A percentile compares a stretch with the other conserved stretches of the same genome.
These are phyloP conservation scores for Ehretia macrophylla DNA, from an alignment of 257 asterid genomes.

Conservation along the genomic window DNA sequence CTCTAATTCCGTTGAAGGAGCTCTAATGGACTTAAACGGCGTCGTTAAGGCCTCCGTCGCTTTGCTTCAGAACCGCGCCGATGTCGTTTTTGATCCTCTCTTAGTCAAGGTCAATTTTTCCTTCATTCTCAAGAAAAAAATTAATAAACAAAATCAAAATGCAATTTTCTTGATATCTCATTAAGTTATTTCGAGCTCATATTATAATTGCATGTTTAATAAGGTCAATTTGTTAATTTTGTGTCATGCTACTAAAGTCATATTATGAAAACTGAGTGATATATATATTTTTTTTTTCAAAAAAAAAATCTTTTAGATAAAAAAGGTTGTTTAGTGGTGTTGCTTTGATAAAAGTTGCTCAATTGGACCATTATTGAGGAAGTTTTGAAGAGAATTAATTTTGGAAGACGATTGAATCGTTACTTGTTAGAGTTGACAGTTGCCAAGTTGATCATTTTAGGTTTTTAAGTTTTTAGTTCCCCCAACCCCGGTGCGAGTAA, in stretches of 20 bases:
- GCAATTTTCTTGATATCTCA: neutral
- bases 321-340: too few species aligned
- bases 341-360: too few species aligned
- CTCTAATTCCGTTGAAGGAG: conserved; percentile 88
- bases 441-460: neutral
- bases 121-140: neutral
- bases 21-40: conserved; percentile 61
- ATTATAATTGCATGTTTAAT: neutral
- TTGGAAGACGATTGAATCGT: neutral
- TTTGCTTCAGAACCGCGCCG: conserved; percentile 90
- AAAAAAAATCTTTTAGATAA: too few species aligned
- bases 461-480: neutral
- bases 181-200: too few species aligned
- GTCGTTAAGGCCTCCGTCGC: conserved; percentile 89
- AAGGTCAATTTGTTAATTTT: neutral
- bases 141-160: too few species aligned
- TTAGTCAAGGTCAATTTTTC: conserved; percentile 50
- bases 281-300: too few species aligned
- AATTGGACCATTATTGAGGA: too few species aligned
- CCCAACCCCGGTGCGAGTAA: too few species aligned
- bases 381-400: too few species aligned
- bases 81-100: conserved; percentile 65
- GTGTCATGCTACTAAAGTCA: neutral
- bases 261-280: too few species aligned
- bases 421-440: neutral